phyloP scores from a whole-genome alignment of 31 red algal species.

The Porphyra umbilicalis region DNA sequence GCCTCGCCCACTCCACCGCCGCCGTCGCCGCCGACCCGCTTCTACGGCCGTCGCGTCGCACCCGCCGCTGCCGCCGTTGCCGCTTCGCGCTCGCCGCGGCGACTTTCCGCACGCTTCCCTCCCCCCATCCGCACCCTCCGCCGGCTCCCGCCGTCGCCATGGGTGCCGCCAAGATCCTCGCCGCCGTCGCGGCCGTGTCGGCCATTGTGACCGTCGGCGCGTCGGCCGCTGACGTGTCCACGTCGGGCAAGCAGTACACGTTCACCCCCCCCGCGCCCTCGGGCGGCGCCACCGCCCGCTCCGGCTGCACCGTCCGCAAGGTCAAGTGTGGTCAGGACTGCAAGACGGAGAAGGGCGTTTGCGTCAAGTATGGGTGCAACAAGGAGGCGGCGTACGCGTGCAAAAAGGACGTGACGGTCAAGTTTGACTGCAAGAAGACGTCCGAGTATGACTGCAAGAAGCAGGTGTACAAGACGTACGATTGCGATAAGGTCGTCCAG shows the following conservation, averaged over 20 bases:
- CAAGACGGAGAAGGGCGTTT: not conserved
- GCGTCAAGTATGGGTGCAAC: not conserved
- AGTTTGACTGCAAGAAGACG: not conserved
- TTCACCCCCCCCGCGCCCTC: not conserved
- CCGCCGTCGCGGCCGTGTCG: not conserved
- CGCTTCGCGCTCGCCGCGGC: too few relatives aligned
- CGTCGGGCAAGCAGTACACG: not conserved
- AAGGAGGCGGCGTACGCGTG: not conserved
- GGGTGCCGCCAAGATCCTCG: not conserved
- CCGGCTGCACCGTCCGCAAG: not conserved
- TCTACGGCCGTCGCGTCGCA: too few relatives aligned
- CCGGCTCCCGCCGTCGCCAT: not conserved
- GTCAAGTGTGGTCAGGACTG: not conserved
- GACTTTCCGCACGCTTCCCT: too few relatives aligned
- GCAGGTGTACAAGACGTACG: not conserved
- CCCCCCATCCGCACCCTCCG: too few relatives aligned
- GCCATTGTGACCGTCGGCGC: not conserved
- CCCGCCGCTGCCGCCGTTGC: too few relatives aligned
- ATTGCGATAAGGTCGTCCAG: not conserved
- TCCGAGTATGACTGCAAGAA: not conserved
- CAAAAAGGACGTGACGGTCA: not conserved
- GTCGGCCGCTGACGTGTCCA: not conserved
- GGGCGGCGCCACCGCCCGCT: not conserved
- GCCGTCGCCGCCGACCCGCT: too few relatives aligned
- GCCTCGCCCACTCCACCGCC: too few relatives aligned